Base-by-base conservation (phyloP, 345 rosid genomes). In the Eucalyptus pumila region DNA sequence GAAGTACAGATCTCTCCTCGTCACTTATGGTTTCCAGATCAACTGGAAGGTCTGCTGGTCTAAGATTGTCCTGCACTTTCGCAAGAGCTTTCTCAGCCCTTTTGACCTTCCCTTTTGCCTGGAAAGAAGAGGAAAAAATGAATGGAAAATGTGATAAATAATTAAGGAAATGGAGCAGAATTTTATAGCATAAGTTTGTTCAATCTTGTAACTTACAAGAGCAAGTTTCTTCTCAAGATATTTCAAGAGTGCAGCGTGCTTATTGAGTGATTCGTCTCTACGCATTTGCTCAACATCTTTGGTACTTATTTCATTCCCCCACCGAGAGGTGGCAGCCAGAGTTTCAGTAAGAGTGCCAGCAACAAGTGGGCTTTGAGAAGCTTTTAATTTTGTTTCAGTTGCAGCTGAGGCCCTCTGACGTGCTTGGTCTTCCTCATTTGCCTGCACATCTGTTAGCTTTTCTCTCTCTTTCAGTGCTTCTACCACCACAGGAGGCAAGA, bases 311-410 rank as follows among this genome's bases (percentile, higher is more conserved):
- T 94, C 93, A 86, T 89, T 93, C 87, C 94, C 97, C 99, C 99
- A 97, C 72, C 93, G 92, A 52, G 97, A 94, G 87, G 94, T 91
- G 87, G 99, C 99, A 17, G 98, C 98, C 88, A 91, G 87, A 24
- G 99, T 96, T 93, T 97, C 99, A 89, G 97, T 92, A 83, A 96
- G 96, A 12, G 99, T 97, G 65, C 99, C 99, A 89, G 99, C 98
- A 83, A 97, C 93, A 86, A 92, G 90, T 24, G 92, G 94, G 72
- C 88, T 88, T 85, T 91, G 90, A 83, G 92, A 89, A 85, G 91
- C 89, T 91, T 89, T 93, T 85, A 85, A 85, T 69, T 89, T 93
- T 87, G 94, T 91, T 87, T 86, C 89, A 27, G 90, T 81, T 34
- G 90, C 87, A 54, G 88, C 89, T 51, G 89, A 92, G 65, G 96